phyloP scores from a whole-genome alignment of 192 early-diverging fungal species.

The Umbelopsis vinacea region DNA sequence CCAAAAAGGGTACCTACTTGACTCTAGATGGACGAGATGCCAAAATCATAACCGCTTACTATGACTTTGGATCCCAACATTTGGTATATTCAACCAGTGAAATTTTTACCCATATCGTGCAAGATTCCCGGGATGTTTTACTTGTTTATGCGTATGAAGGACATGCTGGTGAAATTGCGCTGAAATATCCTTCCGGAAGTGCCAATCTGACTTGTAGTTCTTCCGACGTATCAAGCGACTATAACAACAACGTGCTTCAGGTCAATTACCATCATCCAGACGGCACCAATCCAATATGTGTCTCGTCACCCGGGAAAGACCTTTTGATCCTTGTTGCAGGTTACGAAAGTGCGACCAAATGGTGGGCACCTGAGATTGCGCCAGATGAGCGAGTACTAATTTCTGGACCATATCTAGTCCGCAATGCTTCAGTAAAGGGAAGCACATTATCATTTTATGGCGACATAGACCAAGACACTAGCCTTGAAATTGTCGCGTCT shows the following conservation, averaged over 20 bases:
- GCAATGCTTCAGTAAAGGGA: not conserved
- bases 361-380: constrained; percentile 11
- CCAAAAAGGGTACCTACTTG: not conserved
- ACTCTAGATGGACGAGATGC: constrained; percentile 16
- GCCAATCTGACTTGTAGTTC: no score
- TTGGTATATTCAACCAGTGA: constrained; percentile 18
- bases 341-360: not conserved
- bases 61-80: not conserved
- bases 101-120: not conserved
- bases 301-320: not conserved
- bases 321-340: not conserved
- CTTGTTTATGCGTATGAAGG: constrained; percentile 8
- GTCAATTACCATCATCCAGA: no score
- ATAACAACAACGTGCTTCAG: no score
- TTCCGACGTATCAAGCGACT: no score
- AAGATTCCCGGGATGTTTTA: not conserved
- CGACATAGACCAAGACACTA: no score
- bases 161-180: constrained; percentile 8
- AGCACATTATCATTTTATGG: not conserved
- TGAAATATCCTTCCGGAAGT: not conserved
- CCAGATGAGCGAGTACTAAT: not conserved
- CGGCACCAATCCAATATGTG: no score
- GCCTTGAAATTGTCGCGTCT: no score
- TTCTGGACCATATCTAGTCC: constrained; percentile 20
- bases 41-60: constrained; percentile 13